Conservation (phyloP, 2,329 filamentous ascomycete species). For the Colletotrichum australisinense region DNA sequence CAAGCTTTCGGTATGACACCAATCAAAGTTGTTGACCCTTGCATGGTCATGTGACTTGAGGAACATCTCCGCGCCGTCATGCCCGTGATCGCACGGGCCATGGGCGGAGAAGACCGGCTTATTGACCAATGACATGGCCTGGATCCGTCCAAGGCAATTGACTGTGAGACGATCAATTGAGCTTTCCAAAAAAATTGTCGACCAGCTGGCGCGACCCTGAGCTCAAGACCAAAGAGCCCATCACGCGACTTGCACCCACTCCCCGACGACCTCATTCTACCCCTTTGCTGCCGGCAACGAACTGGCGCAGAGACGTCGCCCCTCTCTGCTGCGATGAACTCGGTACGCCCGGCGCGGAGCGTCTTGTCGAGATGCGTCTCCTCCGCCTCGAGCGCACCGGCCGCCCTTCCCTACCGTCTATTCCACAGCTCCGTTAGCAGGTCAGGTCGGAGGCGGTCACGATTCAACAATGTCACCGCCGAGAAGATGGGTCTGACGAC, state of each 20-base stretch:
- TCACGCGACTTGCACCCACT: constrained; percentile 22
- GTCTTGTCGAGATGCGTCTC: constrained; percentile 62
- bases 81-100: not conserved
- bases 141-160: constrained; percentile 12
- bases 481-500: constrained; percentile 62
- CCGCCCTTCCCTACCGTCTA: constrained; percentile 48
- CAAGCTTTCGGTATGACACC: constrained; percentile 2
- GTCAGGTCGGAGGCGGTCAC: constrained; percentile 53
- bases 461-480: constrained; percentile 65
- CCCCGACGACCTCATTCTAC: constrained; percentile 13
- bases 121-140: constrained; percentile 23
- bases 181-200: constrained; percentile 38
- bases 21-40: not conserved
- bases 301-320: constrained; percentile 32
- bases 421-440: constrained; percentile 65
- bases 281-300: constrained; percentile 28
- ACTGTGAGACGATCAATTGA: constrained; percentile 21
- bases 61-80: not conserved
- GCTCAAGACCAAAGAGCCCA: constrained; percentile 18
- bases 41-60: constrained; percentile 10
- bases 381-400: constrained; percentile 45
- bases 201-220: constrained; percentile 31
- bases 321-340: constrained; percentile 59
- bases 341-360: constrained; percentile 65
- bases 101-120: not conserved